Conservation (phyloP, 2,329 filamentous ascomycete species). For the Dendrostoma leiphaemia region DNA sequence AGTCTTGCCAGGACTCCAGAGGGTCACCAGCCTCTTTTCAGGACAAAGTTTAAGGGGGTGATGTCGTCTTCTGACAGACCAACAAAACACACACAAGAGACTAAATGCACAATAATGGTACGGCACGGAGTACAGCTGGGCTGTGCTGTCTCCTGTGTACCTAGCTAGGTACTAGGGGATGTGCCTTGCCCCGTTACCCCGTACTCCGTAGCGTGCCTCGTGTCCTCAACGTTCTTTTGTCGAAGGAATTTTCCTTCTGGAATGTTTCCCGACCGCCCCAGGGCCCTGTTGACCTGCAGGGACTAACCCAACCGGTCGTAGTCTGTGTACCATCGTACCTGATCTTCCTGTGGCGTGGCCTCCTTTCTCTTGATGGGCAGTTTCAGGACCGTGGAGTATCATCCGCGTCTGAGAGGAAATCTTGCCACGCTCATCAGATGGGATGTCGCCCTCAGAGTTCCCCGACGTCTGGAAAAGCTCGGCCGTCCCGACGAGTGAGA, state of each 20-base stretch:
- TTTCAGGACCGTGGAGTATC: conserved; percentile 16
- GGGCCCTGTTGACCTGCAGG: not conserved
- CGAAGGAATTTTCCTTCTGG: conserved; percentile 6
- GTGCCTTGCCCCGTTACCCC: too few species aligned
- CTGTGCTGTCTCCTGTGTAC: too few species aligned
- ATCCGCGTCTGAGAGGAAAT: not conserved
- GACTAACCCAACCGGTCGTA: not conserved
- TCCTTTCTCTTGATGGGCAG: conserved; percentile 6
- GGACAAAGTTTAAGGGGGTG: not conserved
- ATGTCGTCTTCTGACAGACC: not conserved
- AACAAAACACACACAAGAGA: not conserved
- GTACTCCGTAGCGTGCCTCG: too few species aligned
- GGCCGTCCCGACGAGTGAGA: not conserved
- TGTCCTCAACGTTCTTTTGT: too few species aligned
- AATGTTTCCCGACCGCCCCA: conserved; percentile 5
- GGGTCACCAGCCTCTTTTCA: not conserved
- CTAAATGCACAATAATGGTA: too few species aligned
- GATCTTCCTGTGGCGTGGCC: not conserved
- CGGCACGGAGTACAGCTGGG: too few species aligned
- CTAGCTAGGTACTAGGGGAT: too few species aligned
- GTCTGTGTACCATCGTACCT: not conserved
- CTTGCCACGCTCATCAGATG: conserved; percentile 3
- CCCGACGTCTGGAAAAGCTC: too few species aligned
- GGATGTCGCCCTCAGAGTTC: conserved; percentile 11
- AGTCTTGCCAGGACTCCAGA: too few species aligned